These are phyloP conservation scores for Catenaria anguillulae DNA, from an alignment of 371 early-diverging fungal species.

Conservation along the genomic window DNA sequence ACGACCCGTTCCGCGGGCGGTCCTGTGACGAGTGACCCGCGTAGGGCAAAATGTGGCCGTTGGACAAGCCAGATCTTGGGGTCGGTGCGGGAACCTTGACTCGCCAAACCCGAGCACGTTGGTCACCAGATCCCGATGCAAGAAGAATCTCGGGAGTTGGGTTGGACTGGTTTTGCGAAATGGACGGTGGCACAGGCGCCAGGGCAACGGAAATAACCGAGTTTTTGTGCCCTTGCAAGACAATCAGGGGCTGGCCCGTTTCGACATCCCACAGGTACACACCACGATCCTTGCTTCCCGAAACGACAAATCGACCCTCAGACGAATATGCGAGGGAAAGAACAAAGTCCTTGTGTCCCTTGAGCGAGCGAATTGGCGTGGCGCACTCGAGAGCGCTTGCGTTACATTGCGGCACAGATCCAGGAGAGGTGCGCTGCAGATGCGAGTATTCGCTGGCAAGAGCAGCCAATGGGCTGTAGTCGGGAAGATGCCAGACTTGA, in stretches of 20 bases:
- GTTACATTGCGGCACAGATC: not conserved
- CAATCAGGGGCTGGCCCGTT: conserved; percentile 62
- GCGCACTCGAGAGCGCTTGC: conserved; percentile 11
- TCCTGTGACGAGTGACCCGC: no score
- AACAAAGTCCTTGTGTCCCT: conserved; percentile 88
- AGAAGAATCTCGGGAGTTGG: conserved; percentile 47
- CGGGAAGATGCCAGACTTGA: conserved; percentile 36
- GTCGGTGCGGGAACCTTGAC: no score
- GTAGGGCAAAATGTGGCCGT: no score
- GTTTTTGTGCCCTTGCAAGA: conserved; percentile 95
- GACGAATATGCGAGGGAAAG: conserved; percentile 87
- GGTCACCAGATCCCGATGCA: conserved; percentile 93
- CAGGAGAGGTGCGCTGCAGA: not conserved
- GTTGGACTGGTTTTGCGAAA: no score
- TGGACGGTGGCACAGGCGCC: conserved; percentile 25
- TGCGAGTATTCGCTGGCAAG: not conserved
- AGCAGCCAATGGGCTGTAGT: conserved; percentile 16
- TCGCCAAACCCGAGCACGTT: conserved; percentile 76
- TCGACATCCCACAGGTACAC: conserved; percentile 91
- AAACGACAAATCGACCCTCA: conserved; percentile 82
- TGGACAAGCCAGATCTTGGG: no score
- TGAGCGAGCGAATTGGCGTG: conserved; percentile 16
- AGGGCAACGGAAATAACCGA: conserved; percentile 83
- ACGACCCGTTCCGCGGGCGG: no score
- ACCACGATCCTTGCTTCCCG: conserved; percentile 86